Percentiles rank a stretch among this genome's conserved stretches.
Conservation (phyloP, 2,329 filamentous ascomycete species). For the Nothophoma quercina region DNA sequence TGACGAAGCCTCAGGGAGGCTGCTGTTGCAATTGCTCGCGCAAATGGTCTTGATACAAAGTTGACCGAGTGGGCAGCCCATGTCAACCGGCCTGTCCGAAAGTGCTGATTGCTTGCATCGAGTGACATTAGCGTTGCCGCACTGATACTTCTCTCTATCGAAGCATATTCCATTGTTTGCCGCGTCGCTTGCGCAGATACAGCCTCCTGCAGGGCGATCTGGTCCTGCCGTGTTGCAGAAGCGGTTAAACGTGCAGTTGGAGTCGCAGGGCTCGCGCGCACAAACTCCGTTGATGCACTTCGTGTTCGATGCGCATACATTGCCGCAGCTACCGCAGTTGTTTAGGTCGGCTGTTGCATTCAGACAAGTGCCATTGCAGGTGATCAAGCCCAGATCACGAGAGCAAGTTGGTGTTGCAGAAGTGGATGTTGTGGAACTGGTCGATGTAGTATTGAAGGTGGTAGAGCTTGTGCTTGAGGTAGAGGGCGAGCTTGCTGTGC, state of each 20-base stretch:
- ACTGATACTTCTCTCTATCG: constrained; percentile 28
- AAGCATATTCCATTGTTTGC: constrained; percentile 41
- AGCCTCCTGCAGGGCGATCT: constrained; percentile 24
- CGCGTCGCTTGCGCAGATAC: constrained; percentile 38
- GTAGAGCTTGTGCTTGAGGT: neutral
- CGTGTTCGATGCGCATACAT: constrained; percentile 29
- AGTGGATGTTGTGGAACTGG: neutral
- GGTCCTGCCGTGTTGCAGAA: constrained; percentile 33
- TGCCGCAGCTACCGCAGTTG: constrained; percentile 42
- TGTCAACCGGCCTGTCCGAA: constrained; percentile 3
- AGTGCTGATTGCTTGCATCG: constrained; percentile 2
- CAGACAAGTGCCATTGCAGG: constrained; percentile 31
- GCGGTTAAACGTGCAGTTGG: constrained; percentile 33
- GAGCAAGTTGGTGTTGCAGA: constrained; percentile 14
- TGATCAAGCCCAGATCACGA: constrained; percentile 5
- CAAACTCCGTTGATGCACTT: constrained; percentile 48
- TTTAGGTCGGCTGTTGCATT: constrained; percentile 28
- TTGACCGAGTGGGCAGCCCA: constrained; percentile 24
- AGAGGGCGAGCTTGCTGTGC: neutral
- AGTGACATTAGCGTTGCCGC: constrained; percentile 8
- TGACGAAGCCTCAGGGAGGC: constrained; percentile 2
- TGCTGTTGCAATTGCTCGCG: constrained; percentile 19
- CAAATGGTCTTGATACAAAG: constrained; percentile 30
- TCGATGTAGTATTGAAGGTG: neutral
- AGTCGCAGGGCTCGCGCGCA: constrained; percentile 38